Base-by-base conservation (phyloP, 352 stramenopile species). In the Pythium plurisporium region DNA sequence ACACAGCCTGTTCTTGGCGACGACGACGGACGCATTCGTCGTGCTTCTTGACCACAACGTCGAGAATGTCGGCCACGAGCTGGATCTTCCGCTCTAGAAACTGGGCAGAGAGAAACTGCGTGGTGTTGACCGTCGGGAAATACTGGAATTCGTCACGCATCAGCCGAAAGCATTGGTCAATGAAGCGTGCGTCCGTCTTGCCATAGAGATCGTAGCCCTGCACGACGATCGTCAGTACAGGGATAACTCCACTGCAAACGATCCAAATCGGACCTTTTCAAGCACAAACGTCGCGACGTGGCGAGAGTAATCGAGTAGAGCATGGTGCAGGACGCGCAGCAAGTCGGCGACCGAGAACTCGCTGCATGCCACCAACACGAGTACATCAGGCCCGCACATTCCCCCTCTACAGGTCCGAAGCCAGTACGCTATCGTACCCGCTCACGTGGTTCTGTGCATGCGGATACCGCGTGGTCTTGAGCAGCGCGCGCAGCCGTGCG, bases 121-220 rank as follows among this genome's bases (percentile, higher is more conserved):
- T 37, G n/a, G 63, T 43, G 25, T 64, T 88, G 10, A 92, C 62
- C 40, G 76, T 59, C 25, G 82, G 82, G 54, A 90, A 89, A 60
- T 77, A 88, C 19, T 67, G 66, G 50, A 91, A 90, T 55, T 89
- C 76, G 41, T 91, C 76, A 6, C 83, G 77, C 48, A 89, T 47
- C 42, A 91, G 67, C 14, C 79, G 83, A 59, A 91, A 91, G 20
- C 67, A 65, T 50, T 77, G 74, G 52, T 91, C 81, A 40, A 91
- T 74, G 54, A 93, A 93, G 45, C 80, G 78, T 60, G 69, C 64
- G 43, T 93, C 83, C 26, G 83, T 90, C 65, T 91, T 88, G 20
- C 79, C 83, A 27, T 79, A 85, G 55, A 93, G 49, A 54, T 93
- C 79, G 58, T 86, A 89, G 52, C 76, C 77, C 65, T 76, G 34